Evolutionary conservation across 2,329 filamentous ascomycete species (phyloP).

Genomic region (Nannizziopsis barbatae): DNA sequence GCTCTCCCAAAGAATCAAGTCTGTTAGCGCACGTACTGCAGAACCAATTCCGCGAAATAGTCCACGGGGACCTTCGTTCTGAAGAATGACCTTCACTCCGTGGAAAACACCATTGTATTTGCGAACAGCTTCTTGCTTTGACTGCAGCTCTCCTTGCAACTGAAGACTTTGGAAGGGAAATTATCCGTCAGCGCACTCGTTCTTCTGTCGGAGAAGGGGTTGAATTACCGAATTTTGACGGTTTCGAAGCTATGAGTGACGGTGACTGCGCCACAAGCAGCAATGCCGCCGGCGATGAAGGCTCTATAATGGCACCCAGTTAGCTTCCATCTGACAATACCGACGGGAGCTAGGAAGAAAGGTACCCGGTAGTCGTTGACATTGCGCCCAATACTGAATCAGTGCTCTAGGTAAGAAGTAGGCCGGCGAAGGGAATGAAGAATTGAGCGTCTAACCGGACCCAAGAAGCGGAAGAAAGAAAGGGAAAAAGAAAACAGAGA

Average conservation of each 20-base stretch:
- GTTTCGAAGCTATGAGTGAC: slow-evolving; percentile 98
- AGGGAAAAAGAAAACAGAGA: not conserved
- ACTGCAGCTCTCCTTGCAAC: slow-evolving; percentile 86
- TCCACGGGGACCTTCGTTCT: slow-evolving; percentile 76
- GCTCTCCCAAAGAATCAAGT: not conserved
- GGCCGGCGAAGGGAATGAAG: not conserved
- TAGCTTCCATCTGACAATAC: not conserved
- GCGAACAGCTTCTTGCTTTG: slow-evolving; percentile 71
- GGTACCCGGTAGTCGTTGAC: slow-evolving; percentile 45
- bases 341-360: not conserved
- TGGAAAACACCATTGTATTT: slow-evolving; percentile 88
- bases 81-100: slow-evolving; percentile 76
- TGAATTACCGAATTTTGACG: slow-evolving; percentile 84
- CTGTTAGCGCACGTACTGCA: slow-evolving; percentile 43
- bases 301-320: slow-evolving; percentile 42
- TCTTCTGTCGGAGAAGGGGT: not conserved
- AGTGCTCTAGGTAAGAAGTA: not conserved
- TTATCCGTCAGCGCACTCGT: not conserved
- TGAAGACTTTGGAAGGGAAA: slow-evolving; percentile 55
- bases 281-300: slow-evolving; percentile 91
- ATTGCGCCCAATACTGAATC: not conserved
- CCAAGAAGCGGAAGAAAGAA: not conserved
- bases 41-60: slow-evolving; percentile 82
- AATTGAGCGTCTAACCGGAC: not conserved
- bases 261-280: slow-evolving; percentile 92